Evolutionary conservation across 805 yeast genomes (phyloP).

Genomic region (Teunomyces lycoperdinae): DNA sequence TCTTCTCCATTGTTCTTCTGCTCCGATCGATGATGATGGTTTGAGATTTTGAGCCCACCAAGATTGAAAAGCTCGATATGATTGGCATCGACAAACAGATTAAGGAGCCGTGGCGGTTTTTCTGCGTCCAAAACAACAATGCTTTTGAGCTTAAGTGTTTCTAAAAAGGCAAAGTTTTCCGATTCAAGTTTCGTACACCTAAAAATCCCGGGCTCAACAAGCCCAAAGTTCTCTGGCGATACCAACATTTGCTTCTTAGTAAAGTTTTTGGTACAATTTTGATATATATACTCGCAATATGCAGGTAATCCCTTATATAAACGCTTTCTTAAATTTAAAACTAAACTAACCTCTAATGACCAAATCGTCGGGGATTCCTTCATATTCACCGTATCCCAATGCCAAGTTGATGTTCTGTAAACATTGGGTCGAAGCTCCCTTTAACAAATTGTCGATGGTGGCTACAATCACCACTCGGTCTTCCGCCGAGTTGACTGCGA

Average conservation of each 20-base stretch:
- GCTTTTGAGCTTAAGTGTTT: constrained; percentile 65
- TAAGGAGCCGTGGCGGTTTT: constrained; percentile 70
- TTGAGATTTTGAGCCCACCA: constrained; percentile 41
- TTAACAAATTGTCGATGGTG: constrained; percentile 90
- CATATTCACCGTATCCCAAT: constrained; percentile 88
- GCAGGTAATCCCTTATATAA: background rate
- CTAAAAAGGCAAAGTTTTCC: constrained; percentile 73
- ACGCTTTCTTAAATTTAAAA: background rate
- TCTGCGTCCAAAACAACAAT: constrained; percentile 81
- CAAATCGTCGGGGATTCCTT: constrained; percentile 82
- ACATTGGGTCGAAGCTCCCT: constrained; percentile 99
- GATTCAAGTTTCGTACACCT: constrained; percentile 79
- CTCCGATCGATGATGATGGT: constrained; percentile 26
- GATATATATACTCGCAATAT: background rate
- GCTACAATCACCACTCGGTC: constrained; percentile 93
- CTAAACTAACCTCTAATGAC: constrained; percentile 43
- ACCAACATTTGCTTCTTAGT: constrained; percentile 53
- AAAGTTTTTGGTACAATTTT: background rate
- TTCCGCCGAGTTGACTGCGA: constrained; percentile 84
- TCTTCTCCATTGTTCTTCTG: constrained; percentile 17
- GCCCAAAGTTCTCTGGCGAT: constrained; percentile 90
- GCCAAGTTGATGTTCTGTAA: constrained; percentile 92
- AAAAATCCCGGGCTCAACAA: constrained; percentile 82
- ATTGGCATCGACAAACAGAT: constrained; percentile 59
- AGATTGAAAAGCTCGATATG: constrained; percentile 50